These are phyloP conservation scores for Hippophae rhamnoides DNA, from an alignment of 306 rosid genomes.

Conservation along the genomic window DNA sequence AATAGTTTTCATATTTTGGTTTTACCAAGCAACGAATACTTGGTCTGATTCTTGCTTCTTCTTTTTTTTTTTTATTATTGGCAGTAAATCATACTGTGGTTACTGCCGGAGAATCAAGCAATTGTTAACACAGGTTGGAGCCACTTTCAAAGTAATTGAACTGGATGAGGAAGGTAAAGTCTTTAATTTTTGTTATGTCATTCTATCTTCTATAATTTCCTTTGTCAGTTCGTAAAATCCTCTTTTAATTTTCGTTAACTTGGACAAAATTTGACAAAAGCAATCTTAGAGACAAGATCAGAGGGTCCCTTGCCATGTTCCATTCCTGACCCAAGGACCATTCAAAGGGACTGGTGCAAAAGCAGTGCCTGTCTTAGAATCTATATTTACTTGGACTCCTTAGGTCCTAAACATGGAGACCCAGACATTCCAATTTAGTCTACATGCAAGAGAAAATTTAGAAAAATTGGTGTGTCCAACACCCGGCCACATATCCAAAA, in stretches of 20 bases:
- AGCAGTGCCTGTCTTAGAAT: too few relatives aligned
- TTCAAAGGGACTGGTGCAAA: too few relatives aligned
- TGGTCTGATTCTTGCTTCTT: background rate
- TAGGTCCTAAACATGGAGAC: too few relatives aligned
- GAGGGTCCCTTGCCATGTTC: too few relatives aligned
- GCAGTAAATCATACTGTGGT: constrained; percentile 84
- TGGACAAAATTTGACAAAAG: background rate
- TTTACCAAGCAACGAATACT: background rate
- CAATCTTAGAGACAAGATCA: too few relatives aligned
- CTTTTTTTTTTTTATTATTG: background rate
- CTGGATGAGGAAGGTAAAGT: constrained; percentile 48
- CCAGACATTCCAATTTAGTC: too few relatives aligned
- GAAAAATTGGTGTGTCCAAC: too few relatives aligned
- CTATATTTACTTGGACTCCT: too few relatives aligned
- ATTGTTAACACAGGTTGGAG: constrained; percentile 53
- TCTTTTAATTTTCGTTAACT: background rate
- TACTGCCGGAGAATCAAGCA: constrained; percentile 64
- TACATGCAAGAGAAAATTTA: too few relatives aligned
- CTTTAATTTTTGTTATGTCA: too few relatives aligned
- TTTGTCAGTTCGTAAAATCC: background rate
- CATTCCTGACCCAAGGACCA: too few relatives aligned
- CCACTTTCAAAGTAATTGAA: constrained; percentile 52
- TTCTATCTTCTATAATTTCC: background rate
- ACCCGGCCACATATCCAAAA: too few relatives aligned
- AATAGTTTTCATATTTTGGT: background rate